Evolutionary conservation across 768 basidiomycete species (phyloP).

Genomic region (Boletus huronensis): DNA sequence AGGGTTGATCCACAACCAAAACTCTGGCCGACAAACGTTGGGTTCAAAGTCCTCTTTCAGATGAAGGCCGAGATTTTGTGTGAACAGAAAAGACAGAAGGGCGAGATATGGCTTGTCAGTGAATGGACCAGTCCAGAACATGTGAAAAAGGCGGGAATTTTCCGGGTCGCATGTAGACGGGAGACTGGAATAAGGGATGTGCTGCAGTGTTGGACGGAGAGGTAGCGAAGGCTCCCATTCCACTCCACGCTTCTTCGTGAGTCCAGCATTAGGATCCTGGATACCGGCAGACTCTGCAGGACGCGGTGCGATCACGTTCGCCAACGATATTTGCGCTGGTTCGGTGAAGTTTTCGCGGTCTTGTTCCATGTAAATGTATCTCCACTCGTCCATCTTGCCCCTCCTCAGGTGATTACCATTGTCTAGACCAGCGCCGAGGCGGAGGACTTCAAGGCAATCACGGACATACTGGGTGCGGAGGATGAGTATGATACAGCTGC

Average conservation of each 20-base stretch:
- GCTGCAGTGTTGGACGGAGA: slow-evolving; percentile 49
- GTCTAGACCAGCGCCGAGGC: slow-evolving; percentile 88
- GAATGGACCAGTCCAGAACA: slow-evolving; percentile 99
- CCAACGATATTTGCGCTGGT: slow-evolving; percentile 30
- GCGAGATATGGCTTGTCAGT: slow-evolving; percentile 99
- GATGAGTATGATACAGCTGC: slow-evolving; percentile 9
- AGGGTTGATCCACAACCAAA: slow-evolving; percentile 99
- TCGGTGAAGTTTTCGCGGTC: slow-evolving; percentile 39
- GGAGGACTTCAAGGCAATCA: slow-evolving; percentile 91
- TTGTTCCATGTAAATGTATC: slow-evolving; percentile 81
- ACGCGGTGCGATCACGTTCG: slow-evolving; percentile 32
- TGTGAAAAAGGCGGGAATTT: slow-evolving; percentile 89
- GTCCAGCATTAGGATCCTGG: slow-evolving; percentile 50
- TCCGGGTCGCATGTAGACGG: slow-evolving; percentile 74
- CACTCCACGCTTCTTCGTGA: slow-evolving; percentile 54
- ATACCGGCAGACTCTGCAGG: slow-evolving; percentile 28
- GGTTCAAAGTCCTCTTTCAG: slow-evolving; percentile 43
- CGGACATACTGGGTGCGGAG: slow-evolving; percentile 73
- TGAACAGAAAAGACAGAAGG: slow-evolving; percentile 90
- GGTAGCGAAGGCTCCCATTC: slow-evolving; percentile 55
- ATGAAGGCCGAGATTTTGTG: slow-evolving; percentile 89
- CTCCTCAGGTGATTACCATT: slow-evolving; percentile 71
- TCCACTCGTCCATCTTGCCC: slow-evolving; percentile 78
- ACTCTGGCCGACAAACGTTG: slow-evolving; percentile 75
- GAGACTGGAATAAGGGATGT: slow-evolving; percentile 56